Conservation (phyloP, 768 basidiomycete species). For the Trametes sanguinea region DNA sequence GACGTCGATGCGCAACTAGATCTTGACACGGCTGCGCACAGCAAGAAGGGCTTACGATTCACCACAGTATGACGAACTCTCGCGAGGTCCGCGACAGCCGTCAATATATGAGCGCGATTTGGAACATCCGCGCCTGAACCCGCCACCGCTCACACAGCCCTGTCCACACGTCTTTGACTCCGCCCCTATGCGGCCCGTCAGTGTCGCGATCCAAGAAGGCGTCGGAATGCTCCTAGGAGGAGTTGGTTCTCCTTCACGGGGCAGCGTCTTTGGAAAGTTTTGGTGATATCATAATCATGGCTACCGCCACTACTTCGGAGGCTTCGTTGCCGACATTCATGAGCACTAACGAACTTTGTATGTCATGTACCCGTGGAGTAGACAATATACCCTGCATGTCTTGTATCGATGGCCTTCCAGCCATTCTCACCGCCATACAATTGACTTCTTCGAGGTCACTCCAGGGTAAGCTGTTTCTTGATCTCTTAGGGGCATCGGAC, state of each 20-base stretch:
- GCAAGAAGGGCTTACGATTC: constrained; percentile 59
- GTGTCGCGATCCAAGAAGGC: constrained; percentile 73
- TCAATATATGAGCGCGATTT: constrained; percentile 80
- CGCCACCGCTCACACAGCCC: constrained; percentile 64
- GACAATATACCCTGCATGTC: neutral
- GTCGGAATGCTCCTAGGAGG: constrained; percentile 60
- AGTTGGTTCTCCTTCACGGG: constrained; percentile 34
- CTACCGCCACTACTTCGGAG: neutral
- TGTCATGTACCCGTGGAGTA: no score
- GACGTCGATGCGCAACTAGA: constrained; percentile 33
- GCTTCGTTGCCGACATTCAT: neutral
- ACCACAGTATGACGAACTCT: constrained; percentile 50
- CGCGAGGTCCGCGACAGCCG: constrained; percentile 53
- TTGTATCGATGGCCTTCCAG: neutral
- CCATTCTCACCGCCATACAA: neutral
- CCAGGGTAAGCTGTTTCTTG: neutral
- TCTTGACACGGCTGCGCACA: constrained; percentile 56
- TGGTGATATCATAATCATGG: constrained; percentile 42
- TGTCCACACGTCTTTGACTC: constrained; percentile 80
- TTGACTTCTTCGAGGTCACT: no score
- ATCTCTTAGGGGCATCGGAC: neutral
- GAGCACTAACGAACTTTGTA: neutral
- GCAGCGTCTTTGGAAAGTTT: constrained; percentile 64
- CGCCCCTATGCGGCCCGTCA: constrained; percentile 73
- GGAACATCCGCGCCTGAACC: constrained; percentile 48